phyloP scores from a whole-genome alignment of 2,329 filamentous ascomycete species.

The Aspergillus fumigatiaffinis region DNA sequence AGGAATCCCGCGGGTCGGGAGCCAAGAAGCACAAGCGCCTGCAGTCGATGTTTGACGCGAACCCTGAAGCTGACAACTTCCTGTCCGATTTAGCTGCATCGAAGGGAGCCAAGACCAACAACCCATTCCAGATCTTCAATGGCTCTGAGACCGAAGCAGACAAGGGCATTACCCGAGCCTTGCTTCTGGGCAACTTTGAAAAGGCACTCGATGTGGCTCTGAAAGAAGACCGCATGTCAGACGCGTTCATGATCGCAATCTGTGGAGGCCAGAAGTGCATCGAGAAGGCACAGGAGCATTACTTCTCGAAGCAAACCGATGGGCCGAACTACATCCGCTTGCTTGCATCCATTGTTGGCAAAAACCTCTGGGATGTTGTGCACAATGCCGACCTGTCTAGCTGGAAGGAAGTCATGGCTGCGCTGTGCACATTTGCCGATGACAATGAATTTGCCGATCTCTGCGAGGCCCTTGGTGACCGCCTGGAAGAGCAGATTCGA shows the following conservation, averaged over 20 bases:
- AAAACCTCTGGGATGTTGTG: slow-evolving; percentile 97
- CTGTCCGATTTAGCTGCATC: slow-evolving; percentile 78
- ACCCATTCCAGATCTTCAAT: slow-evolving; percentile 85
- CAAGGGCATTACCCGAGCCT: slow-evolving; percentile 76
- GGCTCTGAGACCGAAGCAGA: slow-evolving; percentile 82
- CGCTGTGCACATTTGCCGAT: slow-evolving; percentile 91
- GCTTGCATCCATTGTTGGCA: slow-evolving; percentile 84
- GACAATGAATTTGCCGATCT: slow-evolving; percentile 89
- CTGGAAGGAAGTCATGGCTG: slow-evolving; percentile 97
- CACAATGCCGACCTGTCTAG: slow-evolving; percentile 89
- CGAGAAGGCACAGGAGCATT: slow-evolving; percentile 88
- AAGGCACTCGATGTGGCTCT: slow-evolving; percentile 85
- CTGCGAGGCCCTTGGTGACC: slow-evolving; percentile 90
- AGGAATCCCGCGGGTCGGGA: slow-evolving; percentile 45
- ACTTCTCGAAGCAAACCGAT: slow-evolving; percentile 76
- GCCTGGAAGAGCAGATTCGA: slow-evolving; percentile 67
- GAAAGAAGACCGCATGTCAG: slow-evolving; percentile 83
- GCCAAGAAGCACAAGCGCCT: slow-evolving; percentile 59
- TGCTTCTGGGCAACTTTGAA: slow-evolving; percentile 88
- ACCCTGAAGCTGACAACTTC: slow-evolving; percentile 75
- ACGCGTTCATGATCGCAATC: slow-evolving; percentile 97
- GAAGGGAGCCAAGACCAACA: slow-evolving; percentile 88
- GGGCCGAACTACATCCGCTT: slow-evolving; percentile 90
- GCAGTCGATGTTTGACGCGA: slow-evolving; percentile 77
- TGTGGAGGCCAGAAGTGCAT: slow-evolving; percentile 91